Conservation (phyloP, 108 stramenopile genomes). For the Cyclotella cryptica region DNA sequence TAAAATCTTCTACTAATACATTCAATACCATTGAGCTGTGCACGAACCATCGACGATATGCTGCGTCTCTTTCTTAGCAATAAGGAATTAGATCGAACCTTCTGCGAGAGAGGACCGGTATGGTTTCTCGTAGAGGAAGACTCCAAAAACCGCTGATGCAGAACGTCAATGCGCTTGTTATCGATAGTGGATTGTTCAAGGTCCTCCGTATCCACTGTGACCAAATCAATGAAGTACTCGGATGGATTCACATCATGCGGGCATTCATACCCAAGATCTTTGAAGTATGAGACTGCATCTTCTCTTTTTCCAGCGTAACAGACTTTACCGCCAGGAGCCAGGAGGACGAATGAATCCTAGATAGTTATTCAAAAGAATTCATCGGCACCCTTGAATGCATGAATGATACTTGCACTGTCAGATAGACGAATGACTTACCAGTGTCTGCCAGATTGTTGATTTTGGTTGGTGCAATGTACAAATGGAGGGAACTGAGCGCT, state of each 20-base stretch:
- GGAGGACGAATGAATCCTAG: slow-evolving; percentile 66
- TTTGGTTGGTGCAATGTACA: slow-evolving; percentile 80
- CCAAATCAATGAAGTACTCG: slow-evolving; percentile 87
- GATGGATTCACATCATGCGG: slow-evolving; percentile 83
- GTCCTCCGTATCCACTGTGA: slow-evolving; percentile 79
- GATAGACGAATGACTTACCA: background rate
- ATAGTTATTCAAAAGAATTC: slow-evolving; percentile 27
- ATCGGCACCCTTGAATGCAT: background rate
- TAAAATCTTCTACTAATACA: slow-evolving; percentile 50
- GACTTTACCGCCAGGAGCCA: slow-evolving; percentile 78
- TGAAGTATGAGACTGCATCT: slow-evolving; percentile 69
- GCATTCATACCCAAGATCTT: slow-evolving; percentile 65
- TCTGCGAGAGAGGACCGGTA: slow-evolving; percentile 10
- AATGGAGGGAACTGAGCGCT: slow-evolving; percentile 72
- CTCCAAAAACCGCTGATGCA: slow-evolving; percentile 49
- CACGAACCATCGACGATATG: slow-evolving; percentile 8
- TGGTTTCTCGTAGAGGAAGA: slow-evolving; percentile 15
- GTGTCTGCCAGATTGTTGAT: slow-evolving; percentile 64
- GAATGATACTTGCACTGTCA: background rate
- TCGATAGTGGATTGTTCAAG: slow-evolving; percentile 53
- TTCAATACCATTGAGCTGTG: slow-evolving; percentile 14
- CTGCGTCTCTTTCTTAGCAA: background rate
- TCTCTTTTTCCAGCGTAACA: slow-evolving; percentile 67
- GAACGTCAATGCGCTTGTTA: slow-evolving; percentile 58
- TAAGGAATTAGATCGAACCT: background rate